These are phyloP conservation scores for Venturiaceae sp. DNA, from an alignment of 2,329 filamentous ascomycete species.

Conservation along the genomic window DNA sequence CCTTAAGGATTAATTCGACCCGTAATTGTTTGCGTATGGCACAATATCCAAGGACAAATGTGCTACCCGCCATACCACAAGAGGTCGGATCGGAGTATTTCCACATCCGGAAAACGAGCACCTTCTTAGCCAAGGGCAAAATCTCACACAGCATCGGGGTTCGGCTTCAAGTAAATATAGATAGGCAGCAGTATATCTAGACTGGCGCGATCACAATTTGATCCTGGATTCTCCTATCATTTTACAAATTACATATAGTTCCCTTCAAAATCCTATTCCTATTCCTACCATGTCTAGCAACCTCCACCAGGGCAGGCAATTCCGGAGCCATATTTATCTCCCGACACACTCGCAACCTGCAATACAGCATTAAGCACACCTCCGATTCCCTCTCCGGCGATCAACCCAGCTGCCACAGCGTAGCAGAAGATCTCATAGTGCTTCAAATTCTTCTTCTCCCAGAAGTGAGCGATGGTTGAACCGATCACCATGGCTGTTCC, in stretches of 20 bases:
- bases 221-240: neutral
- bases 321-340: slow-evolving; percentile 30
- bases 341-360: slow-evolving; percentile 33
- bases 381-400: slow-evolving; percentile 54
- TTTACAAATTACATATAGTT: neutral
- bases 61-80: too few relatives aligned
- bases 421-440: slow-evolving; percentile 51
- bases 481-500: slow-evolving; percentile 50
- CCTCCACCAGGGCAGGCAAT: slow-evolving; percentile 17
- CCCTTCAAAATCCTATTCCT: too few relatives aligned
- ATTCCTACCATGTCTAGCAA: neutral
- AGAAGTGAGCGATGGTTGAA: slow-evolving; percentile 40
- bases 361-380: slow-evolving; percentile 51
- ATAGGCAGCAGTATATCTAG: neutral
- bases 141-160: neutral
- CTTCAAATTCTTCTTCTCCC: slow-evolving; percentile 43
- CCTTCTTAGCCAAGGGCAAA: neutral
- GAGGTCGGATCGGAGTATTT: neutral
- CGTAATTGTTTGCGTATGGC: too few relatives aligned
- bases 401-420: slow-evolving; percentile 49
- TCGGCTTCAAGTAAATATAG: neutral
- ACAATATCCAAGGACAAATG: too few relatives aligned
- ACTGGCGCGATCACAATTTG: neutral
- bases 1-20: too few relatives aligned
- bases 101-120: neutral